Conservation (phyloP, 1,284 basidiomycete species). For the Trichosporon sp. region DNA sequence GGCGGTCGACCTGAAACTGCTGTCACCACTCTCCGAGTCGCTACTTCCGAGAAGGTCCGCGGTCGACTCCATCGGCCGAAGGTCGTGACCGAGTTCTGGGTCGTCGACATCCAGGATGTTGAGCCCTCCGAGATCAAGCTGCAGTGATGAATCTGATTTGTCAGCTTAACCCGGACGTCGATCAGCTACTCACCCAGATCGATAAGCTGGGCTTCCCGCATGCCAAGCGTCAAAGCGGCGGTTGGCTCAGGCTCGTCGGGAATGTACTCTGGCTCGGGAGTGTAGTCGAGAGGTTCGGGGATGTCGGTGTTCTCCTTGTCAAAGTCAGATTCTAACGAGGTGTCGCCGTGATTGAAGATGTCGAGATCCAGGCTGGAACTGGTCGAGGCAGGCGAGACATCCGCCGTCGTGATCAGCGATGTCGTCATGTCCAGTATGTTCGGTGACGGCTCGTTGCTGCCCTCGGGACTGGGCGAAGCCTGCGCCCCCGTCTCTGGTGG, state of each 20-base stretch:
- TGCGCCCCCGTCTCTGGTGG: conserved; percentile 9
- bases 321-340: conserved; percentile 25
- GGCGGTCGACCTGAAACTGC: background rate
- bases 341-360: background rate
- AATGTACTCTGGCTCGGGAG: conserved; percentile 22
- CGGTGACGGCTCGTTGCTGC: background rate
- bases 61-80: background rate
- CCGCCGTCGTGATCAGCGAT: conserved; percentile 3
- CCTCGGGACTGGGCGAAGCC: conserved; percentile 21
- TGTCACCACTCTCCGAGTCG: conserved; percentile 5
- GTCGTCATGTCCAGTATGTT: conserved; percentile 12
- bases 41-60: conserved; percentile 7
- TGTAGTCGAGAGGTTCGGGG: conserved; percentile 23
- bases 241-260: conserved; percentile 21
- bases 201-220: conserved; percentile 19
- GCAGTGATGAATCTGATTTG: conserved; percentile 21
- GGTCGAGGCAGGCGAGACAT: background rate
- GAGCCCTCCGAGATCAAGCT: conserved; percentile 49
- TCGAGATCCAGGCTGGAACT: background rate
- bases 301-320: conserved; percentile 50
- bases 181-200: conserved; percentile 24
- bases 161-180: conserved; percentile 11
- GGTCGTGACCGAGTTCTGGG: conserved; percentile 34
- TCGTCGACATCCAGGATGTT: conserved; percentile 47
- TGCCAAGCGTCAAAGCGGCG: conserved; percentile 25